Percentiles rank a stretch among this genome's conserved stretches.
phyloP scores from a whole-genome alignment of 805 yeast species.

The Tetrapisispora taiwanensis region DNA sequence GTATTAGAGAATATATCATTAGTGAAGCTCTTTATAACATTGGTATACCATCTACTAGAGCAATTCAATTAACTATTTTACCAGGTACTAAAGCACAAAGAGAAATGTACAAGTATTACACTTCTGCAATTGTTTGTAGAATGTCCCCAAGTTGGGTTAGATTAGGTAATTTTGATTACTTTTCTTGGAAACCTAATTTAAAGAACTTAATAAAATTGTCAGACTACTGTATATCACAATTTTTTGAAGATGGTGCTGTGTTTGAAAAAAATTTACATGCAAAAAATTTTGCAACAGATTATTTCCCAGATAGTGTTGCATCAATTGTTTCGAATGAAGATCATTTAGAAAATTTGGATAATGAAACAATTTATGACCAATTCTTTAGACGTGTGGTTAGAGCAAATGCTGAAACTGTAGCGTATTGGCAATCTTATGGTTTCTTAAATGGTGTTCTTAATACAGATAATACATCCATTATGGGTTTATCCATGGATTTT shows the following conservation, averaged over 20 bases:
- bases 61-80: conserved; percentile 57
- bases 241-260: conserved; percentile 35
- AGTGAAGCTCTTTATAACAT: conserved; percentile 73
- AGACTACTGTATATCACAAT: conserved; percentile 61
- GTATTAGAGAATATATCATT: conserved; percentile 77
- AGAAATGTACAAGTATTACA: conserved; percentile 40
- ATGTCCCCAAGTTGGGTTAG: conserved; percentile 83
- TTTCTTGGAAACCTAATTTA: conserved; percentile 62
- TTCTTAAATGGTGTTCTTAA: conserved; percentile 89
- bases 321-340: conserved; percentile 28
- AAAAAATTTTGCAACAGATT: conserved; percentile 18
- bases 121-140: conserved; percentile 76
- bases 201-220: conserved; percentile 51
- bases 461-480: conserved; percentile 86
- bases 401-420: conserved; percentile 70
- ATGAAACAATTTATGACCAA: conserved; percentile 46
- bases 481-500: conserved; percentile 82
- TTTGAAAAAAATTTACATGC: conserved; percentile 22
- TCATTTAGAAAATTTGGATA: not conserved
- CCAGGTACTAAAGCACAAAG: conserved; percentile 75
- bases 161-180: conserved; percentile 79
- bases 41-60: conserved; percentile 81
- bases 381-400: conserved; percentile 60
- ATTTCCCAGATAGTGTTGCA: conserved; percentile 19
- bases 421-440: conserved; percentile 85